Evolutionary conservation across 2,329 filamentous ascomycete genomes (phyloP).

Genomic region (Hyphodiscus sp.): DNA sequence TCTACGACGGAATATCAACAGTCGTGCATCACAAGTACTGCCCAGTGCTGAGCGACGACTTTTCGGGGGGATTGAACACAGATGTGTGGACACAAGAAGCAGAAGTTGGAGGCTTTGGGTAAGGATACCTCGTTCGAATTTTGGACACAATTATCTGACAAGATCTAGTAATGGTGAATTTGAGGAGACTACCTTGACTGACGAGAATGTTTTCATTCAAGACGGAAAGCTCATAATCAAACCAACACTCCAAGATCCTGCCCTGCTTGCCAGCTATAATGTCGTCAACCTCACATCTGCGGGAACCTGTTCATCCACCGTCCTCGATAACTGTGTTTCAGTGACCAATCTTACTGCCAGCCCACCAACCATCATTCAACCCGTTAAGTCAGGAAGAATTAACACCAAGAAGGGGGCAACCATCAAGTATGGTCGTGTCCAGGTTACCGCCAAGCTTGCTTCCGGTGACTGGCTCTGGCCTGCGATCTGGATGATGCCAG

Average conservation of each 20-base stretch:
- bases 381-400: conserved; percentile 71
- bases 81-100: conserved; percentile 45
- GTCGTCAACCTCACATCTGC: conserved; percentile 61
- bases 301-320: conserved; percentile 60
- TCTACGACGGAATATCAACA: conserved; percentile 67
- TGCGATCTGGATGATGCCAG: conserved; percentile 86
- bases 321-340: conserved; percentile 56
- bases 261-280: conserved; percentile 58
- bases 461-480: conserved; percentile 84
- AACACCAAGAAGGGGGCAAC: conserved; percentile 63
- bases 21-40: conserved; percentile 65
- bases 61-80: conserved; percentile 43
- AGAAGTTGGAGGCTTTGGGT: conserved; percentile 34
- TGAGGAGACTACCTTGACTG: conserved; percentile 62
- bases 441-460: conserved; percentile 72
- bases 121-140: conserved; percentile 51
- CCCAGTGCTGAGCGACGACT: conserved; percentile 44
- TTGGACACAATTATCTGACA: conserved; percentile 1
- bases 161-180: conserved; percentile 68
- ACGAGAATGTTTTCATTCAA: conserved; percentile 69
- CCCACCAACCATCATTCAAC: conserved; percentile 59
- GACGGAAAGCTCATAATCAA: conserved; percentile 66
- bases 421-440: conserved; percentile 76
- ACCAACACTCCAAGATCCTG: conserved; percentile 67
- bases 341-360: conserved; percentile 72